These are phyloP conservation scores for Pseudopyrenochaeta lycopersici DNA, from an alignment of 2,329 filamentous ascomycete species.

Conservation along the genomic window DNA sequence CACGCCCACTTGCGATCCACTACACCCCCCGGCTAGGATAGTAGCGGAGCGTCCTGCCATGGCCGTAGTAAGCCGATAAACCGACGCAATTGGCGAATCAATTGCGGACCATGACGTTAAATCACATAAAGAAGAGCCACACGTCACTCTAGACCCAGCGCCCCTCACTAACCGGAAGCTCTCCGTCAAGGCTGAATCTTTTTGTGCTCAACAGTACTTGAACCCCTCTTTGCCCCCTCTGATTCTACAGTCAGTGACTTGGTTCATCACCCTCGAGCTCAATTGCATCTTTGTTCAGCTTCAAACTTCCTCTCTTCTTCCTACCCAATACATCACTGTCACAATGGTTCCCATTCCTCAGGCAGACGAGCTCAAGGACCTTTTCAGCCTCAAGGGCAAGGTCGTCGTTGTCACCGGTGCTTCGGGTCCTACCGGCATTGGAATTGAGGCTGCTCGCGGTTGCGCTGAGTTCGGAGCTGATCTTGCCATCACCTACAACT, in stretches of 20 bases:
- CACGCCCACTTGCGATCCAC: constrained; percentile 25
- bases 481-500: constrained; percentile 73
- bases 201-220: constrained; percentile 40
- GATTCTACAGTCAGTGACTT: constrained; percentile 13
- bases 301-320: constrained; percentile 8
- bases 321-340: constrained; percentile 50
- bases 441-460: constrained; percentile 71
- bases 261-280: constrained; percentile 19
- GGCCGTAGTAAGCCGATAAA: constrained; percentile 31
- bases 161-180: constrained; percentile 39
- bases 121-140: constrained; percentile 21
- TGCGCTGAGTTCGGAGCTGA: constrained; percentile 72
- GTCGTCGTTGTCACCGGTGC: constrained; percentile 62
- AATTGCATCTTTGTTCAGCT: constrained; percentile 15
- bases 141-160: constrained; percentile 38
- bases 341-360: constrained; percentile 60
- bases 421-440: constrained; percentile 72
- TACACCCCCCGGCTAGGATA: constrained; percentile 28
- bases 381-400: constrained; percentile 63
- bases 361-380: constrained; percentile 65
- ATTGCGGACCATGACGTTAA: constrained; percentile 26
- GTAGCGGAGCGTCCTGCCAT: constrained; percentile 15
- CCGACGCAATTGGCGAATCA: constrained; percentile 30
- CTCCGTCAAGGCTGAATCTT: constrained; percentile 27
- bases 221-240: constrained; percentile 41